Conservation (phyloP, 2,329 filamentous ascomycete species). For the Monosporascus sp. region DNA sequence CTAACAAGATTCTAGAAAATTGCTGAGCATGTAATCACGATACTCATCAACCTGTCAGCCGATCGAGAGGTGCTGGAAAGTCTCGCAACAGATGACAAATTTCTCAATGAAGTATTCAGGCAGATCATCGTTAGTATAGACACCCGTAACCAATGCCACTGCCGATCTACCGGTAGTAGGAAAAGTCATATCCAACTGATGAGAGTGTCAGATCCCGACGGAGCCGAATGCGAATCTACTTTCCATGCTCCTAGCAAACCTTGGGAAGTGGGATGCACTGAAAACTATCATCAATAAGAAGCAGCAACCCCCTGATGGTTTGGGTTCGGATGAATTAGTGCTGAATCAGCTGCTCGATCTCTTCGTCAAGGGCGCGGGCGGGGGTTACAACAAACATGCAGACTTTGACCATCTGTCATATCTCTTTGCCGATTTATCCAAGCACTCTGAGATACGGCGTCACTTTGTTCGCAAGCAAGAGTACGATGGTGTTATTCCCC, state of each 20-base stretch:
- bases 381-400: slow-evolving; percentile 75
- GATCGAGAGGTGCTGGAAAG: slow-evolving; percentile 70
- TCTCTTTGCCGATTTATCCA: slow-evolving; percentile 87
- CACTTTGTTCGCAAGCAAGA: slow-evolving; percentile 70
- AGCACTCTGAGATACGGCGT: slow-evolving; percentile 66
- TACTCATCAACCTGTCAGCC: slow-evolving; percentile 79
- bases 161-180: background rate
- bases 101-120: slow-evolving; percentile 67
- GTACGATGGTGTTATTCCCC: slow-evolving; percentile 79
- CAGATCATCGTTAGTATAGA: slow-evolving; percentile 63
- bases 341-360: slow-evolving; percentile 92
- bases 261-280: slow-evolving; percentile 73
- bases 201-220: slow-evolving; percentile 49
- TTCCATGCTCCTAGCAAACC: slow-evolving; percentile 88
- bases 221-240: slow-evolving; percentile 81
- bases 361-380: slow-evolving; percentile 87
- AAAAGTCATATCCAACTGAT: slow-evolving; percentile 10
- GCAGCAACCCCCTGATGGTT: slow-evolving; percentile 60
- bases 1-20: slow-evolving; percentile 55
- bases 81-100: slow-evolving; percentile 72
- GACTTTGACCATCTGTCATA: slow-evolving; percentile 93
- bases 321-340: slow-evolving; percentile 66
- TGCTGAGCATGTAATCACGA: slow-evolving; percentile 85
- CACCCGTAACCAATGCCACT: background rate
- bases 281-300: slow-evolving; percentile 64